Percentiles rank a stretch among this genome's conserved stretches.
Conservation (phyloP, 1,284 basidiomycete genomes). For the Trichosporon sp. region DNA sequence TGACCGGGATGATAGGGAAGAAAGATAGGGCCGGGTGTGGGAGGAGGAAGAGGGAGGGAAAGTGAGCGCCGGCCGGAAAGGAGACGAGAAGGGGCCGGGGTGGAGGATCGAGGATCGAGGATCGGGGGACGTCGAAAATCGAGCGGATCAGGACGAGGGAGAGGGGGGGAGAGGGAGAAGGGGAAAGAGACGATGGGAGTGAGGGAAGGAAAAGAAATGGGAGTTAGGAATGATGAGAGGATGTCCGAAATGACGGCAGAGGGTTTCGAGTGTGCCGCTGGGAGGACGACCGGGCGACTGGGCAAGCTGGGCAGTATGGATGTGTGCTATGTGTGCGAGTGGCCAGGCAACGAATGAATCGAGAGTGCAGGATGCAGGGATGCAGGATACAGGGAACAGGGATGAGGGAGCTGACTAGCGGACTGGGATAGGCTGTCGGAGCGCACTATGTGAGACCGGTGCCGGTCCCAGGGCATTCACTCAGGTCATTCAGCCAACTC, state of each 20-base stretch:
- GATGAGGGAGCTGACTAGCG: not conserved
- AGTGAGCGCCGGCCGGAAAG: constrained; percentile 5
- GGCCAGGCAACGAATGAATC: constrained; percentile 10
- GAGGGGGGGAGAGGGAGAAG: too few relatives aligned
- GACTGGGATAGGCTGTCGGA: constrained; percentile 5
- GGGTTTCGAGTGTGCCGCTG: not conserved
- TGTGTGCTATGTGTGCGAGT: not conserved
- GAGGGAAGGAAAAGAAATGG: constrained; percentile 5
- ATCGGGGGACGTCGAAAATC: not conserved
- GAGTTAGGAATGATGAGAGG: not conserved
- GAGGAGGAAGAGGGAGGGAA: not conserved
- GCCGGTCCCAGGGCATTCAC: constrained; percentile 1
- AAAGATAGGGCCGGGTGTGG: constrained; percentile 9
- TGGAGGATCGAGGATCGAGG: too few relatives aligned
- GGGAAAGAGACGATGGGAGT: not conserved
- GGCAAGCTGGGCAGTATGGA: too few relatives aligned
- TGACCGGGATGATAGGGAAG: constrained; percentile 7
- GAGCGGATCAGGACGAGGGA: not conserved
- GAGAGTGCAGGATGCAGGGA: not conserved
- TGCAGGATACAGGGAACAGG: too few relatives aligned
- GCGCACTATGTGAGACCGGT: constrained; percentile 8
- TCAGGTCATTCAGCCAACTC: not conserved
- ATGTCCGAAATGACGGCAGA: constrained; percentile 10
- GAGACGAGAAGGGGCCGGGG: not conserved
- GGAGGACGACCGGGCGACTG: not conserved